A percentile compares a stretch with the other conserved stretches of the same genome.
Evolutionary conservation across 129 eudicot species (phyloP).

Genomic region (Arctium lappa): DNA sequence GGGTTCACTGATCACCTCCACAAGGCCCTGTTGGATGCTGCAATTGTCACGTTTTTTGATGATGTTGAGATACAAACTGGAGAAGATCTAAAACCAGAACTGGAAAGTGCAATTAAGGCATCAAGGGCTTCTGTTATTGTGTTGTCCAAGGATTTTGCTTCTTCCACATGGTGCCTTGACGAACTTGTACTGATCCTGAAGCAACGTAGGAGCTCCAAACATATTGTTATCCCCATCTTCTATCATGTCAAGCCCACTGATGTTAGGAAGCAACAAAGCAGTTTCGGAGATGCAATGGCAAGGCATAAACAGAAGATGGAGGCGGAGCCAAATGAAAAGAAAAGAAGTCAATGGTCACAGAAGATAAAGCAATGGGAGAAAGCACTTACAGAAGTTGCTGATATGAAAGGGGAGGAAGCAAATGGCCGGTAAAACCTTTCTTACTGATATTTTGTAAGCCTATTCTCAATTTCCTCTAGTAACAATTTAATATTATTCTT

Average conservation of each 20-base stretch:
- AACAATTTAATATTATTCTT: no score
- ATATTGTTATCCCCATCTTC: neutral
- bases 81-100: conserved; percentile 5
- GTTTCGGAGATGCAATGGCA: conserved; percentile 8
- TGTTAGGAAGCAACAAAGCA: neutral
- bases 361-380: conserved; percentile 9
- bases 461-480: neutral
- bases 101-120: neutral
- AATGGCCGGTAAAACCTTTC: neutral
- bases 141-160: neutral
- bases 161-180: neutral
- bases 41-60: neutral
- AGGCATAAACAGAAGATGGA: neutral
- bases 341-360: neutral
- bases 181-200: conserved; percentile 7
- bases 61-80: conserved; percentile 9
- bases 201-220: neutral
- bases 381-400: conserved; percentile 4
- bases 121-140: neutral
- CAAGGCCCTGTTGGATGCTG: neutral
- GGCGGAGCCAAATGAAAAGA: neutral
- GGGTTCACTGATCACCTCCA: neutral
- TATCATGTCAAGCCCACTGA: neutral
- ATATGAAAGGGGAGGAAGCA: conserved; percentile 12
- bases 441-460: neutral